Percentiles rank a stretch among this genome's conserved stretches.
Conservation (phyloP, 495 filamentous ascomycete genomes). For the Penicillium waksmanii region DNA sequence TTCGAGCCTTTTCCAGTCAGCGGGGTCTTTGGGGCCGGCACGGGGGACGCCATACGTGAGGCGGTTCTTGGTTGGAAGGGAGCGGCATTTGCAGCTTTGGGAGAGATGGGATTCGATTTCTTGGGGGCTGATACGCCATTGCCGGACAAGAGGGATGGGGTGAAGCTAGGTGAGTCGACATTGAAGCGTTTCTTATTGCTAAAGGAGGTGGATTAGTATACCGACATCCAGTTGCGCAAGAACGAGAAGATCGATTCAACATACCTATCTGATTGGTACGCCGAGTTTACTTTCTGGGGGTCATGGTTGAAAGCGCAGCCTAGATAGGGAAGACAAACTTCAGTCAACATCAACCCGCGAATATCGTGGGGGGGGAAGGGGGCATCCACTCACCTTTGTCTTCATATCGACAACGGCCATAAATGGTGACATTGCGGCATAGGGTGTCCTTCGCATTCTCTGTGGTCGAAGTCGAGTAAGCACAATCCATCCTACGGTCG, state of each 20-base stretch:
- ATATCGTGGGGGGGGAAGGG: background rate
- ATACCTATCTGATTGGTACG: conserved; percentile 63
- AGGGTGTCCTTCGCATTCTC: conserved; percentile 82
- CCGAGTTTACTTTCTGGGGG: conserved; percentile 58
- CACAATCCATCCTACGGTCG: conserved; percentile 5
- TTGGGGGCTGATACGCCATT: conserved; percentile 53
- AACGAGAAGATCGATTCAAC: background rate
- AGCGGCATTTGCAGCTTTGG: conserved; percentile 85
- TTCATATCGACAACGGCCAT: conserved; percentile 90
- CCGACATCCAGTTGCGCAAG: background rate
- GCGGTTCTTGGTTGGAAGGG: conserved; percentile 77
- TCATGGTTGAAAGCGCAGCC: conserved; percentile 93
- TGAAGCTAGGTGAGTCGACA: conserved; percentile 95
- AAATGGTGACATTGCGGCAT: conserved; percentile 92
- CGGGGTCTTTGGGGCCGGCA: conserved; percentile 4
- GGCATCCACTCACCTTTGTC: conserved; percentile 63
- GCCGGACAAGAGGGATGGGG: conserved; percentile 64
- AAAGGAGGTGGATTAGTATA: conserved; percentile 4
- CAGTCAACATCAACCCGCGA: conserved; percentile 30
- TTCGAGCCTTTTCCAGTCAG: conserved; percentile 48
- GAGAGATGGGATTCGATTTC: conserved; percentile 74
- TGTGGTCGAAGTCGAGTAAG: conserved; percentile 28
- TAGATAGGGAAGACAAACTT: conserved; percentile 32
- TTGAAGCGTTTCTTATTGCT: conserved; percentile 81
- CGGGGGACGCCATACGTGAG: conserved; percentile 41